phyloP scores from a whole-genome alignment of 2,329 filamentous ascomycete genomes.

The Ascomycota sp. region DNA sequence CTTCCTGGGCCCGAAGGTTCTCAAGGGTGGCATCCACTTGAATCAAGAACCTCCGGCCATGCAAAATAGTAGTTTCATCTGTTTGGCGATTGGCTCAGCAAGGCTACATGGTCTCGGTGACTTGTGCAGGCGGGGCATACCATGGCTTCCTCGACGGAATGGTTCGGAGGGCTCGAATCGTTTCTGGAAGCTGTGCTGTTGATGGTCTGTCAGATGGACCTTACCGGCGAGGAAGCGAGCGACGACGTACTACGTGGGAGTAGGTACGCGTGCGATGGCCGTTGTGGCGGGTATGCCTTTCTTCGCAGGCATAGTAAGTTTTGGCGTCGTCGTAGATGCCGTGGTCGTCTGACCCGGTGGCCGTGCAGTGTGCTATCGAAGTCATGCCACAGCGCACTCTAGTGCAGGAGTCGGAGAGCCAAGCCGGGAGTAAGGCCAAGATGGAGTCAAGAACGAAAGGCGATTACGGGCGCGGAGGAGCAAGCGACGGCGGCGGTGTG shows the following conservation, averaged over 20 bases:
- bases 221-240: background rate
- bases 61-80: conserved; percentile 54
- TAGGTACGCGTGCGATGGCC: conserved; percentile 33
- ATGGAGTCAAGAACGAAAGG: no score
- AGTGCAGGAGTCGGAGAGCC: no score
- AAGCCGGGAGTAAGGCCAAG: no score
- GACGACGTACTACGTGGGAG: conserved; percentile 30
- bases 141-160: conserved; percentile 38
- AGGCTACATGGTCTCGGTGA: background rate
- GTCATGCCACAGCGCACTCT: no score
- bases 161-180: conserved; percentile 33
- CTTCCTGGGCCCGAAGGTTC: conserved; percentile 63
- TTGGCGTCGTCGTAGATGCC: conserved; percentile 34
- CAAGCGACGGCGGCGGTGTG: no score
- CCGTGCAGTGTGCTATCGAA: conserved; percentile 8
- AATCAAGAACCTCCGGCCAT: conserved; percentile 60
- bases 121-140: conserved; percentile 15
- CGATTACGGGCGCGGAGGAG: no score
- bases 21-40: conserved; percentile 70
- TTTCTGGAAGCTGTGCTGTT: conserved; percentile 32
- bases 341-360: conserved; percentile 23
- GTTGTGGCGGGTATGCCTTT: conserved; percentile 27
- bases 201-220: conserved; percentile 9
- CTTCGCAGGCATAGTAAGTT: conserved; percentile 37
- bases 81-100: conserved; percentile 1